Percentiles rank a stretch among this genome's conserved stretches.
These are phyloP conservation scores for Plasmodium billcollinsi DNA, from an alignment of 169 alveolate genomes.

Conservation along the genomic window DNA sequence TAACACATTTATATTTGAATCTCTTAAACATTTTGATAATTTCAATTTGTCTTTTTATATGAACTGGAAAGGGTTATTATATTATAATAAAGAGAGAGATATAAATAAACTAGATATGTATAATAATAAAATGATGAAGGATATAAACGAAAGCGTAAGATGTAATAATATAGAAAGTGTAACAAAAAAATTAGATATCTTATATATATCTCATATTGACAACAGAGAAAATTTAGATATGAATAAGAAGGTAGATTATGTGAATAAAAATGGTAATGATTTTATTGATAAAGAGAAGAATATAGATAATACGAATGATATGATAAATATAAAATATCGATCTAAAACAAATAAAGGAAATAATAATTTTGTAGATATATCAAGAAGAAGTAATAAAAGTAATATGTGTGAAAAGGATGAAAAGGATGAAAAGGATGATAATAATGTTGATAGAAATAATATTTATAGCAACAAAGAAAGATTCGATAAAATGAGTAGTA, in stretches of 20 bases:
- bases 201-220: not conserved
- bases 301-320: too few relatives aligned
- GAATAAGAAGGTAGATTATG: not conserved
- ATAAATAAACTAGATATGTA: not conserved
- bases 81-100: slow-evolving; percentile 1
- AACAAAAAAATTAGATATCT: slow-evolving; percentile 13
- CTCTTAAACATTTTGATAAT: slow-evolving; percentile 83
- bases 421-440: not conserved
- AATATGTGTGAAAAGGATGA: not conserved
- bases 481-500: not conserved
- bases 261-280: not conserved
- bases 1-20: slow-evolving; percentile 69
- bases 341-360: too few relatives aligned
- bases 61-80: slow-evolving; percentile 82
- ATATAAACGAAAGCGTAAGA: slow-evolving; percentile 56
- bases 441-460: not conserved
- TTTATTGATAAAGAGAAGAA: too few relatives aligned
- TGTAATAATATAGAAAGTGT: not conserved
- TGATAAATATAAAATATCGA: too few relatives aligned
- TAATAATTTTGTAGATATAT: too few relatives aligned
- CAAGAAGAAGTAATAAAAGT: too few relatives aligned
- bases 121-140: slow-evolving; percentile 9
- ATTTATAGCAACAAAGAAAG: not conserved
- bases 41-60: slow-evolving; percentile 61
- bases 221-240: not conserved